Percentiles rank a stretch among this genome's conserved stretches.
phyloP scores from a whole-genome alignment of 2,329 filamentous ascomycete species.

The Claviceps lovelessii region DNA sequence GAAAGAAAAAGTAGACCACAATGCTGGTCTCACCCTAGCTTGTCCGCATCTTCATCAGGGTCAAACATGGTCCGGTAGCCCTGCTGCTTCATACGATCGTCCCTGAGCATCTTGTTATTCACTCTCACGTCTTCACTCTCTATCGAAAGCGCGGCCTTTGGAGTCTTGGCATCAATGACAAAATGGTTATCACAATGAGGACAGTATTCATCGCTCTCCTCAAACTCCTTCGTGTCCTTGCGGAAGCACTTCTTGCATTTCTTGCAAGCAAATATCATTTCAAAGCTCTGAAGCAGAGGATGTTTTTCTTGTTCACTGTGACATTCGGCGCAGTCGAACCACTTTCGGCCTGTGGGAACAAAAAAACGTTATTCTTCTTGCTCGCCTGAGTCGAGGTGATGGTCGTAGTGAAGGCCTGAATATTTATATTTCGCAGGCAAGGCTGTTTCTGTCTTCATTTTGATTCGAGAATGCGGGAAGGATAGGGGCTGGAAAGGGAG shows the following conservation, averaged over 20 bases:
- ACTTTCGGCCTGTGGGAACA: constrained; percentile 57
- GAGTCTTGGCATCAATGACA: constrained; percentile 74
- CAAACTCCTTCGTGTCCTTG: constrained; percentile 82
- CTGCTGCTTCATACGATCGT: constrained; percentile 58
- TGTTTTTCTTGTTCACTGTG: constrained; percentile 72
- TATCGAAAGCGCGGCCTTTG: constrained; percentile 68
- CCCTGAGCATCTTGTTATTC: constrained; percentile 82
- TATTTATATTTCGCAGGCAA: background rate
- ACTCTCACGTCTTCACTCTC: constrained; percentile 83
- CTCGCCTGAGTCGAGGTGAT: background rate
- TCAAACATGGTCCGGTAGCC: constrained; percentile 57
- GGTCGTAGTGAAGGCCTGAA: too few species aligned
- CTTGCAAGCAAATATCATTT: constrained; percentile 95
- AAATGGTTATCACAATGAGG: constrained; percentile 99
- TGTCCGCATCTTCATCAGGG: constrained; percentile 58
- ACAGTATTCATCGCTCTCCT: constrained; percentile 96
- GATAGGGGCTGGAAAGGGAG: background rate
- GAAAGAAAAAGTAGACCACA: background rate
- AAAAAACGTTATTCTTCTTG: background rate
- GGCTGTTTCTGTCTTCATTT: background rate
- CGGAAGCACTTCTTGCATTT: constrained; percentile 98
- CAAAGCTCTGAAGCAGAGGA: constrained; percentile 57
- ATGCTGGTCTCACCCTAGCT: constrained; percentile 45
- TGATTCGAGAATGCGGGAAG: background rate
- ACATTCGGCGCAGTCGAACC: constrained; percentile 98